A percentile compares a stretch with the other conserved stretches of the same genome.
phyloP scores from a whole-genome alignment of 176 grass and related monocot species.

The Bonia amplexicaulis region DNA sequence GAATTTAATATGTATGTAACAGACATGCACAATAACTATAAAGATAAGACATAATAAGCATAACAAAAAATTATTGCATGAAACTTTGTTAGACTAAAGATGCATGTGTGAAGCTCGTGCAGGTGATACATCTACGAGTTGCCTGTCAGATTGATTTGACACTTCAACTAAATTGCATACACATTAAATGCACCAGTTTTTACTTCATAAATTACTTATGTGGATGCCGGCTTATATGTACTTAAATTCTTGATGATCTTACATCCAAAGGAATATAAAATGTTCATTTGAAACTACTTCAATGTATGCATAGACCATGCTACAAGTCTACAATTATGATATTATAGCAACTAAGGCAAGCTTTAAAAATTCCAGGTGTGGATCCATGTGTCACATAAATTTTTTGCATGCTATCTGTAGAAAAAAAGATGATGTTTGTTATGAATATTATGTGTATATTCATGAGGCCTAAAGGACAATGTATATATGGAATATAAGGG shows the following conservation, averaged over 20 bases:
- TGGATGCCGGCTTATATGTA: background rate
- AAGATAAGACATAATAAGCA: background rate
- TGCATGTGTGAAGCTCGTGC: background rate
- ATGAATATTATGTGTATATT: too few relatives aligned
- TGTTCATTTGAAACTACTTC: background rate
- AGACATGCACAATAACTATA: background rate
- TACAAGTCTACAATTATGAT: background rate
- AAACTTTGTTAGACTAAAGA: background rate
- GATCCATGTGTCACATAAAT: background rate
- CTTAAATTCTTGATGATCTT: background rate
- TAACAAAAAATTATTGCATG: background rate
- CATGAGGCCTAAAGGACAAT: too few relatives aligned
- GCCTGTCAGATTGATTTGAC: background rate
- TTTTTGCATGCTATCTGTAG: background rate
- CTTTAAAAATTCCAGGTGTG: background rate
- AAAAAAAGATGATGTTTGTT: background rate
- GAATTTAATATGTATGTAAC: background rate
- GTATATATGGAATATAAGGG: too few relatives aligned
- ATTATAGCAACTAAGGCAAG: background rate
- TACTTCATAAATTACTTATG: background rate
- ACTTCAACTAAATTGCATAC: background rate
- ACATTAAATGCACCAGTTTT: background rate
- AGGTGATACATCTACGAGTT: background rate
- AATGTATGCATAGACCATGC: background rate
- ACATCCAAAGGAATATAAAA: background rate